phyloP scores from a whole-genome alignment of 495 filamentous ascomycete species.

The Symbiotaphrina buchneri region DNA sequence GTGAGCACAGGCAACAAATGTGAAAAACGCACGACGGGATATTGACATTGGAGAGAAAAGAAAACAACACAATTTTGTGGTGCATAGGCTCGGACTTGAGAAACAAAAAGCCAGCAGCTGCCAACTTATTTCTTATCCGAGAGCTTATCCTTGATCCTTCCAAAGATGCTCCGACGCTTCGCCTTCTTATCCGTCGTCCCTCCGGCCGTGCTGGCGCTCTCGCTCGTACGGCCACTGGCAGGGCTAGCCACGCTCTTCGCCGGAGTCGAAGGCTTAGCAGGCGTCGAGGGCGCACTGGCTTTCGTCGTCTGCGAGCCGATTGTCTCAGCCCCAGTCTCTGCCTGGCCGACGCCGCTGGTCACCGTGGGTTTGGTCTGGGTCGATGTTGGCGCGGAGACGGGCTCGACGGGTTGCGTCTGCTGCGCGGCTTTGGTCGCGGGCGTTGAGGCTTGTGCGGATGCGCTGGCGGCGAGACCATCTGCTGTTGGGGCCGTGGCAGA shows the following conservation, averaged over 20 bases:
- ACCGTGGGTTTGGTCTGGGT: constrained; percentile 1
- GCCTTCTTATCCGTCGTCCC: constrained; percentile 3
- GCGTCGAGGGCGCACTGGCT: background rate
- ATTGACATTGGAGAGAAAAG: too few relatives aligned
- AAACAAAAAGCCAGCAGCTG: too few relatives aligned
- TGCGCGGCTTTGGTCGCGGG: background rate
- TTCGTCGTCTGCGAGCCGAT: background rate
- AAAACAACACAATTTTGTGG: too few relatives aligned
- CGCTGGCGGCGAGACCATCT: background rate
- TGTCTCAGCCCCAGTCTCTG: background rate
- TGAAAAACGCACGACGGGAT: too few relatives aligned
- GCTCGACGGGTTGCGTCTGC: background rate
- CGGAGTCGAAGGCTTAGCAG: constrained; percentile 1
- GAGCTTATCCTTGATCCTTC: constrained; percentile 6
- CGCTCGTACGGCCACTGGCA: background rate
- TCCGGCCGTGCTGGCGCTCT: background rate
- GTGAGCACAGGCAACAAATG: too few relatives aligned
- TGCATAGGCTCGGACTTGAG: too few relatives aligned
- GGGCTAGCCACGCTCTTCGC: background rate
- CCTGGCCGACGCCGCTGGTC: constrained; percentile 2
- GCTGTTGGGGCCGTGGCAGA: background rate
- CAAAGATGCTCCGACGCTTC: constrained; percentile 5
- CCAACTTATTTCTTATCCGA: background rate
- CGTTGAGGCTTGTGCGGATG: background rate
- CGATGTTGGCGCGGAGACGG: background rate